Conservation (phyloP, 2,329 filamentous ascomycete genomes). For the Cordyceps fumosorosea region DNA sequence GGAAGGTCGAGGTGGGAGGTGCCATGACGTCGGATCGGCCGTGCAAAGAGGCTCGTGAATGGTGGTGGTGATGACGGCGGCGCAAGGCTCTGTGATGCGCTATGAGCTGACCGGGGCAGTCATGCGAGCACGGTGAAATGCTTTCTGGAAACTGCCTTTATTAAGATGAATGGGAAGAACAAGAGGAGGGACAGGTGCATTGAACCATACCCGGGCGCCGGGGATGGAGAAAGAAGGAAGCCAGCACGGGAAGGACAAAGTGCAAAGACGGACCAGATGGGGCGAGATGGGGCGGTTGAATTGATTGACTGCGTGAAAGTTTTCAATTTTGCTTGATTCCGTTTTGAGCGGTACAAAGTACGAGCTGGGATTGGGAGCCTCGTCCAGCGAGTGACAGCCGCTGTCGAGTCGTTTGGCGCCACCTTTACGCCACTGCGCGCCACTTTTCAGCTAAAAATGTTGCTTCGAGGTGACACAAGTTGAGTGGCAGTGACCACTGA, state of each 20-base stretch:
- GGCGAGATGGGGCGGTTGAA: background rate
- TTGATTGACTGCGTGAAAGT: background rate
- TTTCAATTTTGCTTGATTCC: conserved; percentile 1
- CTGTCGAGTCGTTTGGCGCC: background rate
- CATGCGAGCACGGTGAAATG: background rate
- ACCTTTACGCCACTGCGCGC: background rate
- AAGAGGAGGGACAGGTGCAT: background rate
- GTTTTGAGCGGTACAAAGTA: background rate
- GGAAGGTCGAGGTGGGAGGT: conserved; percentile 49
- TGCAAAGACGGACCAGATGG: background rate
- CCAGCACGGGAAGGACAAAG: background rate
- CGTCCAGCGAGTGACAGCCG: background rate
- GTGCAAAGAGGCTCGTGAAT: conserved; percentile 1
- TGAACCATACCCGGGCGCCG: background rate
- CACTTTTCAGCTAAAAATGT: background rate
- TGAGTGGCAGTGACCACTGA: background rate
- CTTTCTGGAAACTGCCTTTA: no score
- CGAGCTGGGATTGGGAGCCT: background rate
- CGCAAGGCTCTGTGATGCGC: background rate
- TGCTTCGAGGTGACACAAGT: background rate
- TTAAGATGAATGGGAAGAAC: background rate
- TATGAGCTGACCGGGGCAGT: background rate
- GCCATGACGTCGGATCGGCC: conserved; percentile 34
- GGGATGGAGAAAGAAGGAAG: background rate
- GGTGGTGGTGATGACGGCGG: background rate